These are phyloP conservation scores for Sordariomycetes sp. DNA, from an alignment of 2,329 filamentous ascomycete genomes.

Conservation along the genomic window DNA sequence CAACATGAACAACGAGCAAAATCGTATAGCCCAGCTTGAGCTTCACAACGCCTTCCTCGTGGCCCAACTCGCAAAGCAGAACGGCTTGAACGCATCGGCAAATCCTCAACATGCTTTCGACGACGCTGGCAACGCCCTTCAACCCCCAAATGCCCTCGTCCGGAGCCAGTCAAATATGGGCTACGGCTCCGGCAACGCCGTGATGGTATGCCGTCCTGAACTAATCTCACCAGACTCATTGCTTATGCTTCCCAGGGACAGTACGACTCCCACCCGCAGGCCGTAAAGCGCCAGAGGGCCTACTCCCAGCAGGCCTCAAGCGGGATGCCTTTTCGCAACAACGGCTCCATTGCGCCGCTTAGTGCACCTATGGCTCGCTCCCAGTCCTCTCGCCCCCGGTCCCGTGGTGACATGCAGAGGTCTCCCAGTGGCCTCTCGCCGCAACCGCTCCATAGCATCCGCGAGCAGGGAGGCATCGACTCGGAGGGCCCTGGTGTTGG, in stretches of 20 bases:
- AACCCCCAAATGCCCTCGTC: not conserved
- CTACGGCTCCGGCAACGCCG: not conserved
- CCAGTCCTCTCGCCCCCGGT: slow-evolving; percentile 16
- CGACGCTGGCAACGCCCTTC: not conserved
- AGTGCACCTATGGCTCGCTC: slow-evolving; percentile 11
- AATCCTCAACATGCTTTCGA: no score
- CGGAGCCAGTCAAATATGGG: slow-evolving; percentile 4
- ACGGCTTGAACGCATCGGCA: no score
- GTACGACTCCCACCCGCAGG: slow-evolving; percentile 3
- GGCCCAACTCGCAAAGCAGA: no score
- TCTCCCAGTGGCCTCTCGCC: slow-evolving; percentile 10
- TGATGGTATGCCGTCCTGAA: not conserved
- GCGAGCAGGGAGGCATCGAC: slow-evolving; percentile 20
- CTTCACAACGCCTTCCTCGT: slow-evolving; percentile 1
- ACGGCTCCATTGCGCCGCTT: slow-evolving; percentile 24
- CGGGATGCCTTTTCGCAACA: slow-evolving; percentile 22
- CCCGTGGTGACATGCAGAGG: no score
- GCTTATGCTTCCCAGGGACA: not conserved
- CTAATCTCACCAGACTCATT: not conserved
- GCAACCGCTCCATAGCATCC: slow-evolving; percentile 23
- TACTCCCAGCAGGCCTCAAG: slow-evolving; percentile 17
- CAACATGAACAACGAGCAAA: slow-evolving; percentile 2
- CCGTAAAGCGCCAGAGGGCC: slow-evolving; percentile 11
- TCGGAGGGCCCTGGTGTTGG: no score
- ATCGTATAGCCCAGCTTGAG: slow-evolving; percentile 2